A percentile compares a stretch with the other conserved stretches of the same genome.
Conservation (phyloP, 805 yeast genomes). For the Kazachstania kunashirensis region DNA sequence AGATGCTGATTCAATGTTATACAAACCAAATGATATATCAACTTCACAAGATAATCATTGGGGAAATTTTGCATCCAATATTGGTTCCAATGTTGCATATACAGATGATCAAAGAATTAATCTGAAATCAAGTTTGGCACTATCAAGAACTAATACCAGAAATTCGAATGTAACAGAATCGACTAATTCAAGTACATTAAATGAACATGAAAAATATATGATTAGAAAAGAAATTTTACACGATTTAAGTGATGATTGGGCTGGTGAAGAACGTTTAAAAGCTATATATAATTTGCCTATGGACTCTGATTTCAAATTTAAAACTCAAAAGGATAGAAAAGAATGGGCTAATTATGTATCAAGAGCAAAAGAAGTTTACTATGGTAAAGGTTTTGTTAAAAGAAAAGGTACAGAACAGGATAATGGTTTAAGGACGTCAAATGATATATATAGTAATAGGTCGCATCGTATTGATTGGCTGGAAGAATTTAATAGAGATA, state of each 20-base stretch:
- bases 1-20: not conserved
- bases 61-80: constrained; percentile 38
- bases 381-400: constrained; percentile 3
- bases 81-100: constrained; percentile 26
- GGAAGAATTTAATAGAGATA: constrained; percentile 22
- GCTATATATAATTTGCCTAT: constrained; percentile 35
- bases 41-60: constrained; percentile 37
- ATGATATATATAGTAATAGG: constrained; percentile 1
- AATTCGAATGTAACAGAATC: not conserved
- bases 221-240: constrained; percentile 24
- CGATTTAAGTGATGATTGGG: constrained; percentile 51
- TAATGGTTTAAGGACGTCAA: not conserved
- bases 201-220: constrained; percentile 11
- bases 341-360: constrained; percentile 25
- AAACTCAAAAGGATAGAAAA: constrained; percentile 20
- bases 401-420: not conserved
- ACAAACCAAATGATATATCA: constrained; percentile 29
- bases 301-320: constrained; percentile 20
- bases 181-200: not conserved
- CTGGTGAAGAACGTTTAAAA: constrained; percentile 57
- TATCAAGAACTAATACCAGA: not conserved
- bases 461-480: constrained; percentile 13
- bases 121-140: not conserved
- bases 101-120: constrained; percentile 6
- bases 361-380: constrained; percentile 23